Evolutionary conservation across 768 basidiomycete species (phyloP).

Genomic region (Pleurotus tuber-regium): DNA sequence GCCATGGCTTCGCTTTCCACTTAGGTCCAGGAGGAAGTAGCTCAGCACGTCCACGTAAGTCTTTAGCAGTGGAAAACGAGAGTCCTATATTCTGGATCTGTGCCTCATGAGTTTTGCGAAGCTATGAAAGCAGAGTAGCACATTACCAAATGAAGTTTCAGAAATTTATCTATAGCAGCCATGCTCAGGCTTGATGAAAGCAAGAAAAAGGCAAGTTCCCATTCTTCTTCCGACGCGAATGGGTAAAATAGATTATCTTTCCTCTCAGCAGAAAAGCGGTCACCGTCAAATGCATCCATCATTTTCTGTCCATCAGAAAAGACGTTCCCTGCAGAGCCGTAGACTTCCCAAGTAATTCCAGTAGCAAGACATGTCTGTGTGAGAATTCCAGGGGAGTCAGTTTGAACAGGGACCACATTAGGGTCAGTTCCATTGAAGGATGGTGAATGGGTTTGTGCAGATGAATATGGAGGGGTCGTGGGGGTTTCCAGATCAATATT

Average conservation of each 20-base stretch:
- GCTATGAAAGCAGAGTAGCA: not conserved
- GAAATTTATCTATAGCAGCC: slow-evolving; percentile 24
- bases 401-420: too few relatives aligned
- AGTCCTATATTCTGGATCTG: slow-evolving; percentile 19
- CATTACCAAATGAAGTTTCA: slow-evolving; percentile 24
- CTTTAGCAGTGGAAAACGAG: slow-evolving; percentile 24
- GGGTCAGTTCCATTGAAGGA: too few relatives aligned
- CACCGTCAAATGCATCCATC: slow-evolving; percentile 24
- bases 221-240: slow-evolving; percentile 27
- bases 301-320: too few relatives aligned
- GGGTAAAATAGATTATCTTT: slow-evolving; percentile 27
- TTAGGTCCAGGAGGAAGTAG: slow-evolving; percentile 23
- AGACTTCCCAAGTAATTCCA: too few relatives aligned
- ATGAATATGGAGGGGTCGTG: too few relatives aligned
- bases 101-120: not conserved
- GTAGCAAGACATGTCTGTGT: too few relatives aligned
- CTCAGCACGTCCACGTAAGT: slow-evolving; percentile 23
- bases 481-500: too few relatives aligned
- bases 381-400: too few relatives aligned
- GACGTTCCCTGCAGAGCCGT: too few relatives aligned
- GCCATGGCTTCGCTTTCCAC: slow-evolving; percentile 19
- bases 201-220: slow-evolving; percentile 30
- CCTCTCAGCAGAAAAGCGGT: slow-evolving; percentile 19
- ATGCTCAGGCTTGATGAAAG: slow-evolving; percentile 25
- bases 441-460: too few relatives aligned